Base-by-base conservation (phyloP, 805 yeast genomes). In the Wickerhamiella sergipiensis region DNA sequence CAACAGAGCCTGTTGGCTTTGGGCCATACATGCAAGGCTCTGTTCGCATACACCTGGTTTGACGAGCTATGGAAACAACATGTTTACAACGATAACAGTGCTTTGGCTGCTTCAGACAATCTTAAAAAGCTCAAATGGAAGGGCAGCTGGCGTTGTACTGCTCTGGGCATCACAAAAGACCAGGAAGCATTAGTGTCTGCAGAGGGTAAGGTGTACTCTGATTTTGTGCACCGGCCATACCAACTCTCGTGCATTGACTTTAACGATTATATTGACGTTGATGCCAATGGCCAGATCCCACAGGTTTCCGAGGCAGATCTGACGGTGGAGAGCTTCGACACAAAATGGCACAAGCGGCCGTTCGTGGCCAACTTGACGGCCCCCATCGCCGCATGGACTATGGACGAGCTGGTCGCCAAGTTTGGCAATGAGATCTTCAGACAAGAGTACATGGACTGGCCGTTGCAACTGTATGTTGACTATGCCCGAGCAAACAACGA, bases 361-460 rank as follows among this genome's bases (percentile, higher is more conserved):
- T 87, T 88, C 61, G 80, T 83, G 3, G 61, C 82, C 18, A 69
- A 70, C 60, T 55, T 59, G 59, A 8, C 56, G 52, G 49, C 57
- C 47, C 43, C 54, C 47, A 59, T 83, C 83, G 94, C 90, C 83
- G 7, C 64, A 1, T 84, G 95, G 94, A 68, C 72, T 8, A 62
- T 82, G 18, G 66, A 68, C 1, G 62, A 66, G 18, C 67, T 88
- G 24, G 65, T 72, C 5, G 54, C 64, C 2, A 63, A 81, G 49
- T 86, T 81, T 55, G 78, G 86, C 1, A 64, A 74, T 21, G 80
- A 76, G 2, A 68, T 65, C 45, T 89, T 89, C 66, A 76, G 90
- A 50, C 95, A 88, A 64, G 97, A 89, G 66, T 78, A 85, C 29
- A 90, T 86, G 45, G 76, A 79, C 54, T 88, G 96, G 95, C 74